Evolutionary conservation across 75 land plant species (phyloP), one percentile per base, ranked within the genome.

Genomic region (Larix kaempferi): DNA sequence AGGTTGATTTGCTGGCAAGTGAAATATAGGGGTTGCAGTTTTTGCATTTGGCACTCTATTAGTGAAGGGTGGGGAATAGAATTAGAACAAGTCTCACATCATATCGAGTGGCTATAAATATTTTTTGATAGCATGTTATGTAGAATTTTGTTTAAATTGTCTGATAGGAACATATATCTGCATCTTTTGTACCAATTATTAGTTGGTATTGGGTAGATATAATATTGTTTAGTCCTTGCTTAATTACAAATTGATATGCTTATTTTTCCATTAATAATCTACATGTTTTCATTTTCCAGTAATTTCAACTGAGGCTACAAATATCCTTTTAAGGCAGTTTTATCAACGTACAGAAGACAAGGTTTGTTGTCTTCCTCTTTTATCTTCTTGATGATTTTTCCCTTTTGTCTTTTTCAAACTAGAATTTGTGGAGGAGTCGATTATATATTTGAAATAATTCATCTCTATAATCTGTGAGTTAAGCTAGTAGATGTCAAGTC

Each of bases 271-370:
- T 41, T 69, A 10, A 69, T 49, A n/a, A n/a, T 69, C 41, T 11
- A 69, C 23, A n/a, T 44, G n/a, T 41, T 69, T 69, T 69, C 11
- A 22, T 22, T 57, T 79, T n/a, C 54, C 89, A 89, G 91, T 89
- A 13, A 89, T 89, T 39, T 65, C 76, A 39, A 81, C 87, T 14
- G 91, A 89, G 56, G 57, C 85, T 33, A 89, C 83, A 78, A 89
- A 89, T 57, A 89, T 89, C 14, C 87, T 89, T 13, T 7, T 89
- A 21, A 82, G 91, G 74, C 87, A 89, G 59, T 76, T 89, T 59
- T 87, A 87, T 79, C 86, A 85, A 74, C 83, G 63, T 29, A 57
- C 87, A 19, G 87, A 89, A 60, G 85, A 87, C 65, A 89, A 87
- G 89, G 91, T 87, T 29, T 56, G 60, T 21, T 60, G 10, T 19